Evolutionary conservation across 2,329 filamentous ascomycete genomes (phyloP), one percentile per base, ranked within the genome.

Genomic region (Colletotrichum gigasporum): DNA sequence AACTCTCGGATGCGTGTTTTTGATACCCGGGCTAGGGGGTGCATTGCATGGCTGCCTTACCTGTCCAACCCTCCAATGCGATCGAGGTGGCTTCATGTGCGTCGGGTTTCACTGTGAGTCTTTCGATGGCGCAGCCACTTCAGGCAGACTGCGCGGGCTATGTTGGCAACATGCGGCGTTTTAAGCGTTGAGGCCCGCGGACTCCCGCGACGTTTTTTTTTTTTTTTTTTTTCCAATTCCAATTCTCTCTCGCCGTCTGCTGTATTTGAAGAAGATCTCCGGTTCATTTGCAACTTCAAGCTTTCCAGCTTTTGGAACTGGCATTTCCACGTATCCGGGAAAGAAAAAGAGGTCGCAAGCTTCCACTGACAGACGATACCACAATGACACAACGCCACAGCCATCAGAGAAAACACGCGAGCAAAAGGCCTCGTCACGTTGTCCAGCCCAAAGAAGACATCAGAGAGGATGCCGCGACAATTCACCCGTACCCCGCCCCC

Each of bases 1-100:
- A 18, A n/a, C 32, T 20, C 2, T 10, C 35, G 3, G 26, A 11
- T 34, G 11, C 22, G 24, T 16, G n/a, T 32, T 12, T 59, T 52
- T 20, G 20, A 18, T 39, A 42, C 59, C 53, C 45, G 28, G 12
- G 8, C 14, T 3, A 35, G n/a, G 50, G 14, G n/a, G n/a, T n/a
- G n/a, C n/a, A n/a, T n/a, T n/a, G 32, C 32, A 55, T 30, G 24
- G 22, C 11, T 61, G 35, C 45, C 55, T 35, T 58, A 51, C 37
- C 44, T 18, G 11, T 12, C 9, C 8, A 14, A 32, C 18, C 59
- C 35, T 44, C 35, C 53, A 7, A 28, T 11, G n/a, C 30, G 14
- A 26, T 28, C 11, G 5, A 35, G 5, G 32, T 20, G 34, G 28
- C 14, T 20, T 39, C 53, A 11, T 30, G 10, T n/a, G 41, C 30